Evolutionary conservation across 192 early-diverging fungal species (phyloP), one percentile per base, ranked within the genome.

Genomic region (Coemansia sp.): DNA sequence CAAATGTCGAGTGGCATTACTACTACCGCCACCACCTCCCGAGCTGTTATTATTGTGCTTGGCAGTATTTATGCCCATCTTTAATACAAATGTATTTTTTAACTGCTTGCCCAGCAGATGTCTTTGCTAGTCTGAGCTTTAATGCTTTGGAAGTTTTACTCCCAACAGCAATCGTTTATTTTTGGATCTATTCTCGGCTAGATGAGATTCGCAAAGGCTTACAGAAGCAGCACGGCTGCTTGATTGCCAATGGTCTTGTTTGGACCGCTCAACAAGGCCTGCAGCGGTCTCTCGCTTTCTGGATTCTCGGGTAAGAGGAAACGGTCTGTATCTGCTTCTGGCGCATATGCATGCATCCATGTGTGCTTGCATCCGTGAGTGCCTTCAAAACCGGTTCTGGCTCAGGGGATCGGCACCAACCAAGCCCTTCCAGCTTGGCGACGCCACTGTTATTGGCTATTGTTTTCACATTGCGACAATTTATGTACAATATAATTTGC

Each of bases 321-420:
- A 54, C 27, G 51, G 51, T 54, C 51, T 34, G 29, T 54, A 54
- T 54, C 51, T 54, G 27, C 3, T 33, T 54, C 51, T 54, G 14
- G 51, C 51, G 27, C 51, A 17, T 54, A 29, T 29, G 27, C 51
- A 34, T 54, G 51, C 27, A 48, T 48, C n/a, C 16, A n/a, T 48
- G 19, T 24, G 48, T 51, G 48, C 48, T 51, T 51, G 48, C 40
- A 48, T 48, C 21, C n/a, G 21, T 8, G 46, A 9, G 46, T 48
- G 46, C 46, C 46, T 14, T 33, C 54, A 31, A 54, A 57, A 57
- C 54, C 54, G 31, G 54, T 57, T 34, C 54, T 57, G 29, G 54
- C 31, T 34, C 16, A 33, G 8, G 54, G 6, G 54, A 57, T 57
- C 31, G 54, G 16, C 54, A 57, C 16, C 27, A 33, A 34, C 16